Conservation (phyloP, 2,329 filamentous ascomycete genomes). For the Setomelanomma holmii region DNA sequence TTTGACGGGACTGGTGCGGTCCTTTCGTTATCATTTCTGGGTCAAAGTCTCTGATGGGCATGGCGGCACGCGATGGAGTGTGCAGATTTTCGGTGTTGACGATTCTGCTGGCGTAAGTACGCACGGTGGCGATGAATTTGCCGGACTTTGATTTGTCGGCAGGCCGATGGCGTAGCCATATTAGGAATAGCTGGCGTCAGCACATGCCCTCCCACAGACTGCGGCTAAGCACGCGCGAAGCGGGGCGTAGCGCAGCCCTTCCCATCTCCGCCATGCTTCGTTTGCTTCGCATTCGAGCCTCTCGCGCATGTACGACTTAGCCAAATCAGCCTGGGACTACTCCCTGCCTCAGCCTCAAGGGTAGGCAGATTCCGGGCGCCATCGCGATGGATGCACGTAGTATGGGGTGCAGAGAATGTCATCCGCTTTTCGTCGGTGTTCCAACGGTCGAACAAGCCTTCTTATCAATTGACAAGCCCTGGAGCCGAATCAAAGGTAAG, state of each 20-base stretch:
- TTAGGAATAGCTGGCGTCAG: background rate
- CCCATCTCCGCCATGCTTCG: background rate
- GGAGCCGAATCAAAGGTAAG: background rate
- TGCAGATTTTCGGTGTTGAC: background rate
- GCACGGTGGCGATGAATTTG: background rate
- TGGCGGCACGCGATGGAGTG: background rate
- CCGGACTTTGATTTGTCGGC: background rate
- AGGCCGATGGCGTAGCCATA: background rate
- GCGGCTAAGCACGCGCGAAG: background rate
- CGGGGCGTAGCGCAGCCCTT: background rate
- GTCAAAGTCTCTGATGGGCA: background rate
- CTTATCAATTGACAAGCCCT: conserved; percentile 1
- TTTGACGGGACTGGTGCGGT: background rate
- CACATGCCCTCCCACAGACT: background rate
- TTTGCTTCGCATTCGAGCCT: background rate
- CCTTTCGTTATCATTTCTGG: background rate
- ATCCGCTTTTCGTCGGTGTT: background rate
- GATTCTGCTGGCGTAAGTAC: background rate
- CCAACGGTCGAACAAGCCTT: background rate
- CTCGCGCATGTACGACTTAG: background rate
- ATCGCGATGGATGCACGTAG: background rate
- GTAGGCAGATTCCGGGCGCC: background rate
- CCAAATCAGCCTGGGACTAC: background rate
- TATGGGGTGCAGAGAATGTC: background rate
- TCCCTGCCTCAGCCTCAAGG: background rate